These are phyloP conservation scores for Tuber indicum DNA, from an alignment of 495 filamentous ascomycete species.

Conservation along the genomic window DNA sequence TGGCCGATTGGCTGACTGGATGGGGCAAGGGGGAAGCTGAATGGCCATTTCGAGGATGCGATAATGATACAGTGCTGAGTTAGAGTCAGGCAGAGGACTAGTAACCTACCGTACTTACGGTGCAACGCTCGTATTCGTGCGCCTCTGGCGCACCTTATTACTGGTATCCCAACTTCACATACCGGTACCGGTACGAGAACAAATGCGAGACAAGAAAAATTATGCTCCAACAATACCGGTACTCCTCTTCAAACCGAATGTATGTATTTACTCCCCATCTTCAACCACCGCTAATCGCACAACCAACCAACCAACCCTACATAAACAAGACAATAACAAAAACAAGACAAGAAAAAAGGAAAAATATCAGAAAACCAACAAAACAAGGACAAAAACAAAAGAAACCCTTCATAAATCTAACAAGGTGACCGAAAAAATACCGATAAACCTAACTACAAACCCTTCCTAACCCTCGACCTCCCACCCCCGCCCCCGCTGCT, in stretches of 20 bases:
- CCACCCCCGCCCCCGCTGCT: slow-evolving; percentile 2
- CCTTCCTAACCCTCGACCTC: neutral
- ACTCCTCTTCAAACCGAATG: neutral
- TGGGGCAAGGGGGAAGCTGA: no score
- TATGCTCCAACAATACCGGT: neutral
- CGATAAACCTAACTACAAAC: neutral
- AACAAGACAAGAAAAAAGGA: neutral
- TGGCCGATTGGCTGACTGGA: no score
- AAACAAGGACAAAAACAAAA: neutral
- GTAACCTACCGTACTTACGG: no score
- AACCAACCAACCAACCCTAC: neutral
- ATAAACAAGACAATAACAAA: neutral
- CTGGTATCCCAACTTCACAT: no score
- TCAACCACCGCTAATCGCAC: neutral
- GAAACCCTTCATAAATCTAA: slow-evolving; percentile 1
- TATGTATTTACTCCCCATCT: neutral
- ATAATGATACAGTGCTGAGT: no score
- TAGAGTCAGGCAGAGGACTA: no score
- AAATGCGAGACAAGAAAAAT: neutral
- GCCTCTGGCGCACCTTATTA: no score
- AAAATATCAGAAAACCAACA: slow-evolving; percentile 3
- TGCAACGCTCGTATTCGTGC: no score
- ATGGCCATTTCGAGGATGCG: no score
- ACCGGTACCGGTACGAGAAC: no score
- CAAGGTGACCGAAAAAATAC: neutral